phyloP scores from a whole-genome alignment of 1,139 yeast species.

The Suhomyces kunorum region DNA sequence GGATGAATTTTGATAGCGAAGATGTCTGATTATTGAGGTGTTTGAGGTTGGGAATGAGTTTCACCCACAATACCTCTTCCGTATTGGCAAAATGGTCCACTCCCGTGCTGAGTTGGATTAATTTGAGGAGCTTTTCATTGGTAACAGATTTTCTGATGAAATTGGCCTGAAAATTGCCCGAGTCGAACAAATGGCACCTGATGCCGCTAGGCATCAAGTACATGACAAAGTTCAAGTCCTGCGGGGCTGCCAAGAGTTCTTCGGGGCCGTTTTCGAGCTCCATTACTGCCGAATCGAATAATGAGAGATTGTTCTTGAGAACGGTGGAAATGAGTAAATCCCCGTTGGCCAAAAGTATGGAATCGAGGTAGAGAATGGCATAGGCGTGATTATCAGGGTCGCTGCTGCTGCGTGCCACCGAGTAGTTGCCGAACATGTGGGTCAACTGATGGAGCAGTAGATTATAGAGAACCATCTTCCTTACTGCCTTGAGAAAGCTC shows the following conservation, averaged over 20 bases:
- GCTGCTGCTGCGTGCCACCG: conserved; percentile 26
- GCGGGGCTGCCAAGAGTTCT: conserved; percentile 12
- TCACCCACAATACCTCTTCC: conserved; percentile 54
- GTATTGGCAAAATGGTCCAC: conserved; percentile 29
- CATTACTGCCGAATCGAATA: conserved; percentile 33
- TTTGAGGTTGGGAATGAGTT: conserved; percentile 63
- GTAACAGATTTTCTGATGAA: conserved; percentile 19
- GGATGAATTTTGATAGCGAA: conserved; percentile 55
- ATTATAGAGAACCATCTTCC: conserved; percentile 52
- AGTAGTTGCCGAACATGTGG: conserved; percentile 58
- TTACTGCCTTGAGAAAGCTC: conserved; percentile 61
- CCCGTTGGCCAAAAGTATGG: conserved; percentile 54
- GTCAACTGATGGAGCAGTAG: conserved; percentile 43
- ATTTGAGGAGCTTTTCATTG: conserved; percentile 43
- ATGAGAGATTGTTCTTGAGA: conserved; percentile 27
- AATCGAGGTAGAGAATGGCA: conserved; percentile 51
- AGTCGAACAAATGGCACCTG: conserved; percentile 60
- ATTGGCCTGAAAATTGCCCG: conserved; percentile 51
- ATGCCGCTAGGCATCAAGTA: conserved; percentile 78
- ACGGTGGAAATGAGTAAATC: conserved; percentile 42
- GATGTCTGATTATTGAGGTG: conserved; percentile 72
- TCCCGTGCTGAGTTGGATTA: conserved; percentile 57
- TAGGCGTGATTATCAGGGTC: conserved; percentile 18
- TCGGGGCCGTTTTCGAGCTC: conserved; percentile 20
- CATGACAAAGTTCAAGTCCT: conserved; percentile 41